phyloP scores from a whole-genome alignment of 2,329 filamentous ascomycete genomes.

The Thielaviopsis punctulata region DNA sequence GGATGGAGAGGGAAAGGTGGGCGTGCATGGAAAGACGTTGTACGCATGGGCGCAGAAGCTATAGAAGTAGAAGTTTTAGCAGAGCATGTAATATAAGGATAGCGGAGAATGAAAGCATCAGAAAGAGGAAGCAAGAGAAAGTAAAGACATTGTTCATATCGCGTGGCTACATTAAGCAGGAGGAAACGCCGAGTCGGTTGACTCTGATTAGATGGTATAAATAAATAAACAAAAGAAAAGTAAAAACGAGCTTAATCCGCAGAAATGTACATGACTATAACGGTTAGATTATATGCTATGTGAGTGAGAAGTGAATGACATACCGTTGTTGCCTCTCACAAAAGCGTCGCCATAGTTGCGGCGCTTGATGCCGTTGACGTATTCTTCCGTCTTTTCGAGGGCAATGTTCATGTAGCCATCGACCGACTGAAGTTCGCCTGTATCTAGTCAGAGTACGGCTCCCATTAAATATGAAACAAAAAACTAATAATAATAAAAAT shows the following conservation, averaged over 20 bases:
- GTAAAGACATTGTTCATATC: slow-evolving; percentile 1
- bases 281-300: background rate
- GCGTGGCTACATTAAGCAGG: slow-evolving; percentile 7
- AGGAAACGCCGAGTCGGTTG: slow-evolving; percentile 2
- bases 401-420: slow-evolving; percentile 99
- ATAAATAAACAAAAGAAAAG: slow-evolving; percentile 10
- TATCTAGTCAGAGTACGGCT: background rate
- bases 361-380: slow-evolving; percentile 67
- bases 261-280: slow-evolving; percentile 53
- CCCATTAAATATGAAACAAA: background rate
- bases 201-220: slow-evolving; percentile 1
- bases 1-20: slow-evolving; percentile 45
- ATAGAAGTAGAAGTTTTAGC: slow-evolving; percentile 15
- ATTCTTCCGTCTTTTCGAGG: slow-evolving; percentile 86
- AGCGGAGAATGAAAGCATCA: background rate
- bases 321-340: slow-evolving; percentile 90
- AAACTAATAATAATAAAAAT: background rate
- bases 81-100: background rate
- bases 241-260: slow-evolving; percentile 33
- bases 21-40: slow-evolving; percentile 46
- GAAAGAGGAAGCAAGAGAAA: background rate
- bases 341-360: slow-evolving; percentile 87
- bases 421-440: slow-evolving; percentile 88
- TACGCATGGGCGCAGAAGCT: slow-evolving; percentile 42
- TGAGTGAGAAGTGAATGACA: slow-evolving; percentile 13